Conservation (phyloP, 2,329 filamentous ascomycete genomes). For the Colletotrichum falcatum region DNA sequence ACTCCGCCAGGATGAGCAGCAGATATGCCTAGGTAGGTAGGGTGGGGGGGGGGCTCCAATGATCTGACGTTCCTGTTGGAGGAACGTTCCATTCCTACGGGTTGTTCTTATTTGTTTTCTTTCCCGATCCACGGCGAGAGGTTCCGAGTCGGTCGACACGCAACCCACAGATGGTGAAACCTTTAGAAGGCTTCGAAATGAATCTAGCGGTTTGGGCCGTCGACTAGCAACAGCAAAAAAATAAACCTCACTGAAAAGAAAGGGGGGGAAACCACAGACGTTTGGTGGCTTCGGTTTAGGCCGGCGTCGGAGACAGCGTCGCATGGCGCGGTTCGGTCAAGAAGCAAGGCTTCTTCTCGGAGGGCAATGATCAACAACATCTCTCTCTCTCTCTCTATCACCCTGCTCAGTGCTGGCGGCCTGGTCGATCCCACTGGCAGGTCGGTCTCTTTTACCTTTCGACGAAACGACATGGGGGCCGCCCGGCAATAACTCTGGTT, state of each 20-base stretch:
- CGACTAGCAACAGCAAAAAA: too few species aligned
- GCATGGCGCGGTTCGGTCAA: slow-evolving; percentile 17
- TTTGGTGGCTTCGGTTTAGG: slow-evolving; percentile 12
- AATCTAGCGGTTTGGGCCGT: neutral
- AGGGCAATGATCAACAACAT: slow-evolving; percentile 24
- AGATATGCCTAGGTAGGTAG: neutral
- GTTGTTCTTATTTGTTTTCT: slow-evolving; percentile 3
- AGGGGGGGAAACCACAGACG: neutral
- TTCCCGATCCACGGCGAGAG: neutral
- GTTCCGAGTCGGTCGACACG: neutral
- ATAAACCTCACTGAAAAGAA: too few species aligned
- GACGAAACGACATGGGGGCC: neutral
- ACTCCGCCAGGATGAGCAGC: slow-evolving; percentile 7
- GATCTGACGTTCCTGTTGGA: slow-evolving; percentile 23
- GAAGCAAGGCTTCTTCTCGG: slow-evolving; percentile 1
- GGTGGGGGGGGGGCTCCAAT: slow-evolving; percentile 2
- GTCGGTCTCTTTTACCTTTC: neutral
- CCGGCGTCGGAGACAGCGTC: slow-evolving; percentile 24
- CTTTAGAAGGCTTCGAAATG: slow-evolving; percentile 20
- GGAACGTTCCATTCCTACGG: slow-evolving; percentile 10
- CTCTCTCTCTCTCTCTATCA: too few species aligned
- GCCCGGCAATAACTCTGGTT: neutral
- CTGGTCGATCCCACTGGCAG: neutral
- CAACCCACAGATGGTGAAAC: slow-evolving; percentile 20
- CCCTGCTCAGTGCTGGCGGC: neutral